A percentile compares a stretch with the other conserved stretches of the same genome.
phyloP scores from a whole-genome alignment of 1,284 basidiomycete species.

The Tylopilus orsonianus region DNA sequence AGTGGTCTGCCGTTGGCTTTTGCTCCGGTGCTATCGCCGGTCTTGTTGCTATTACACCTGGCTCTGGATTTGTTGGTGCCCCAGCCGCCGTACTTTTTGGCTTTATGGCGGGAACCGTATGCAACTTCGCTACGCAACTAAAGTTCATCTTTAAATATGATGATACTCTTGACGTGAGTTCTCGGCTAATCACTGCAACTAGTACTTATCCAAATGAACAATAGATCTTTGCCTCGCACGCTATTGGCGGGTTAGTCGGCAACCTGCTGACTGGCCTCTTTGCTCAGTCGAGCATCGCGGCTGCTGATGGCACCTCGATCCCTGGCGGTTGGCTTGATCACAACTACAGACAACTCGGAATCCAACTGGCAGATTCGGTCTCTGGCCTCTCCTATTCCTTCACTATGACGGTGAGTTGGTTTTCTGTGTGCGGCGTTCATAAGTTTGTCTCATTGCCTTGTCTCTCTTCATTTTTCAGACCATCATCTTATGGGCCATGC shows the following conservation, averaged over 20 bases:
- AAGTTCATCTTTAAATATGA: conserved; percentile 80
- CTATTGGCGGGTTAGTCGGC: conserved; percentile 85
- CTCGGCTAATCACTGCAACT: not conserved
- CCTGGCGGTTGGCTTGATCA: conserved; percentile 91
- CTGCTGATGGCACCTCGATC: conserved; percentile 78
- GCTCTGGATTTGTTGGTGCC: conserved; percentile 84
- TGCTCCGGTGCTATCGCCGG: conserved; percentile 94
- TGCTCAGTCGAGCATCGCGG: conserved; percentile 82
- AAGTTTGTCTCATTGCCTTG: conserved; percentile 2
- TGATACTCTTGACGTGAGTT: conserved; percentile 73
- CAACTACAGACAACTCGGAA: conserved; percentile 80
- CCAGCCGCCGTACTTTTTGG: conserved; percentile 86
- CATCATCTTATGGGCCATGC: conserved; percentile 89
- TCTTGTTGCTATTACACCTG: conserved; percentile 91
- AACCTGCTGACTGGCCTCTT: conserved; percentile 87
- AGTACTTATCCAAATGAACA: conserved; percentile 1
- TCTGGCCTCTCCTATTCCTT: conserved; percentile 81
- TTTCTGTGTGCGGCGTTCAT: not conserved
- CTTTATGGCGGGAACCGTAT: conserved; percentile 78
- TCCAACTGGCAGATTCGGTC: conserved; percentile 82
- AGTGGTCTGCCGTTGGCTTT: conserved; percentile 94
- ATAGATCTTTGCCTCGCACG: conserved; percentile 88
- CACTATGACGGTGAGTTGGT: conserved; percentile 67
- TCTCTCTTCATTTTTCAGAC: conserved; percentile 46
- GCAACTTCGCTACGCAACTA: conserved; percentile 94